phyloP scores from a whole-genome alignment of 768 basidiomycete genomes.

The Auricularia sp. region DNA sequence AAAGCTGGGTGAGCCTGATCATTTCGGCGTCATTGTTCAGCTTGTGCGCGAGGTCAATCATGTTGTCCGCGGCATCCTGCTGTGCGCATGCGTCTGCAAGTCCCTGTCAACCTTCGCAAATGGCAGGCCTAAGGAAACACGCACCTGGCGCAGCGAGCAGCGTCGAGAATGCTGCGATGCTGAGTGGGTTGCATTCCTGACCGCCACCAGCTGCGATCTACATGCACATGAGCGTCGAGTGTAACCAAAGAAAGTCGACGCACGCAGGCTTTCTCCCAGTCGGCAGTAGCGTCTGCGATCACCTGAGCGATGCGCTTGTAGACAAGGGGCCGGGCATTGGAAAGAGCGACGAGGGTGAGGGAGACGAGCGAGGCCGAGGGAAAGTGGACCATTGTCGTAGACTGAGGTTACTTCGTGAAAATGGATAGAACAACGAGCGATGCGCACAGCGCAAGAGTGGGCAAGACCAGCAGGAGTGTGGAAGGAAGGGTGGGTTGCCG shows the following conservation, averaged over 20 bases:
- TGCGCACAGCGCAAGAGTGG: not conserved
- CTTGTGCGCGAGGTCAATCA: slow-evolving; percentile 40
- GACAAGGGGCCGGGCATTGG: not conserved
- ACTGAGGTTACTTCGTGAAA: not conserved
- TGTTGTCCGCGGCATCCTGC: slow-evolving; percentile 38
- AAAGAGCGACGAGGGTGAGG: not conserved
- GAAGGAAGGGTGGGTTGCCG: not conserved
- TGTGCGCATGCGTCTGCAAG: slow-evolving; percentile 36
- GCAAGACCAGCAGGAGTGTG: not conserved
- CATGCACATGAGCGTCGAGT: not conserved
- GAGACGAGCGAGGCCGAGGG: not conserved
- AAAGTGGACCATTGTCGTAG: not conserved
- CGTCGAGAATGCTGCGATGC: slow-evolving; percentile 45
- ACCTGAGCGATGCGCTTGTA: slow-evolving; percentile 41
- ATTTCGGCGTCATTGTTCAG: slow-evolving; percentile 37
- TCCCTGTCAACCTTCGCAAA: too few relatives aligned
- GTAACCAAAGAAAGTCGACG: slow-evolving; percentile 12
- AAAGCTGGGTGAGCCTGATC: slow-evolving; percentile 45
- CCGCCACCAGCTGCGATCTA: slow-evolving; percentile 48
- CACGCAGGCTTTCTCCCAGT: slow-evolving; percentile 48
- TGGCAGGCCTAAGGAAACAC: not conserved
- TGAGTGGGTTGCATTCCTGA: slow-evolving; percentile 45
- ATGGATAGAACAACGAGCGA: not conserved
- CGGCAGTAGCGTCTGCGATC: slow-evolving; percentile 36
- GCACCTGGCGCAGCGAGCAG: slow-evolving; percentile 46